Evolutionary conservation across 1,139 yeast species (phyloP).

Genomic region (Zygosaccharomyces sapae): DNA sequence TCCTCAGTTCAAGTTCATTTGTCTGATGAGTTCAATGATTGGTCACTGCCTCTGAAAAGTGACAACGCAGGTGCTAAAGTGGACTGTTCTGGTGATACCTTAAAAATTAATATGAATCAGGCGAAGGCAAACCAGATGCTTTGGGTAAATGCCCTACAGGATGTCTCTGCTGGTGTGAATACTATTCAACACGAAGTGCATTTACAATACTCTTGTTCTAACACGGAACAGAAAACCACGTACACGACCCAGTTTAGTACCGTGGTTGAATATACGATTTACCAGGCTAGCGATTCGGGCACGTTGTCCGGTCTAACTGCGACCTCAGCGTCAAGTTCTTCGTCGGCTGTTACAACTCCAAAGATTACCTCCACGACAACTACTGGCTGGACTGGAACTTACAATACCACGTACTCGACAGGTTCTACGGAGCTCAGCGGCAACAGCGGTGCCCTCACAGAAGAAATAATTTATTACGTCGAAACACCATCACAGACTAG

Average conservation of each 20-base stretch:
- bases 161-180: slow-evolving; percentile 20
- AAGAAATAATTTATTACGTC: slow-evolving; percentile 20
- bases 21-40: slow-evolving; percentile 34
- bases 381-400: slow-evolving; percentile 30
- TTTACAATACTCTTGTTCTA: slow-evolving; percentile 29
- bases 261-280: slow-evolving; percentile 19
- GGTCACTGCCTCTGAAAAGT: slow-evolving; percentile 30
- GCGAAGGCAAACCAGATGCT: slow-evolving; percentile 24
- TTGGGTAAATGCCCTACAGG: slow-evolving; percentile 33
- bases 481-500: slow-evolving; percentile 16
- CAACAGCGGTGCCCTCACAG: slow-evolving; percentile 12
- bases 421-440: slow-evolving; percentile 12
- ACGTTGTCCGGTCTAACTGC: slow-evolving; percentile 9
- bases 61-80: slow-evolving; percentile 19
- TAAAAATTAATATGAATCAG: slow-evolving; percentile 22
- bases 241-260: slow-evolving; percentile 20
- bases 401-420: slow-evolving; percentile 22
- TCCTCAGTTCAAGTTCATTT: slow-evolving; percentile 27
- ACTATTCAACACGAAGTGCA: slow-evolving; percentile 26
- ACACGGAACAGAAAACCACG: slow-evolving; percentile 23
- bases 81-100: slow-evolving; percentile 23
- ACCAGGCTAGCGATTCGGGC: slow-evolving; percentile 20
- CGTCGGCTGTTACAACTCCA: background rate
- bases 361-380: slow-evolving; percentile 26
- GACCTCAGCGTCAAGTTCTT: background rate